These are phyloP conservation scores for Tolypocladium capitatum DNA, from an alignment of 2,329 filamentous ascomycete genomes.

Conservation along the genomic window DNA sequence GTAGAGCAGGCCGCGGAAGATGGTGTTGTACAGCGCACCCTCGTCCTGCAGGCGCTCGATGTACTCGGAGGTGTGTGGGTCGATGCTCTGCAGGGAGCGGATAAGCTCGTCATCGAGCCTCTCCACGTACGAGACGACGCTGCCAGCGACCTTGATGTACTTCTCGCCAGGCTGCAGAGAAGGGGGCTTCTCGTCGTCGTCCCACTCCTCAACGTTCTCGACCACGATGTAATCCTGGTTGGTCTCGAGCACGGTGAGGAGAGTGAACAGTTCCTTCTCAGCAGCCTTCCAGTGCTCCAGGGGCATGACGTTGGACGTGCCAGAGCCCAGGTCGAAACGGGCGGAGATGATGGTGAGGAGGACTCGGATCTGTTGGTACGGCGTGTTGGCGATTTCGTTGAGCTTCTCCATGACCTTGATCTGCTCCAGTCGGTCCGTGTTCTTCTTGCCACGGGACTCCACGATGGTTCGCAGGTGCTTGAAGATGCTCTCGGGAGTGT, in stretches of 20 bases:
- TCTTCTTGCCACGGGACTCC: constrained; percentile 96
- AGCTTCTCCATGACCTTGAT: constrained; percentile 97
- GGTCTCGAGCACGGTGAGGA: constrained; percentile 67
- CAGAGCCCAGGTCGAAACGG: constrained; percentile 81
- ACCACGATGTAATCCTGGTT: constrained; percentile 74
- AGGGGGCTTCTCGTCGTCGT: constrained; percentile 92
- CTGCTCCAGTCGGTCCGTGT: constrained; percentile 88
- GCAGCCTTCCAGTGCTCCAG: constrained; percentile 95
- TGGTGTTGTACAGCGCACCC: constrained; percentile 77
- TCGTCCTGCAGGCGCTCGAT: constrained; percentile 92
- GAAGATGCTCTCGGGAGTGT: constrained; percentile 94
- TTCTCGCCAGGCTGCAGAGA: constrained; percentile 58
- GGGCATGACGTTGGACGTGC: constrained; percentile 69
- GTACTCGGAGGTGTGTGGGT: constrained; percentile 97
- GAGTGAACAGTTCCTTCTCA: constrained; percentile 67
- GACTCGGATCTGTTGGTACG: constrained; percentile 89
- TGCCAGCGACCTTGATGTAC: constrained; percentile 84
- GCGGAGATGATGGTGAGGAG: constrained; percentile 85
- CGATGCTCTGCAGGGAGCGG: constrained; percentile 91
- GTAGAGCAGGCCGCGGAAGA: constrained; percentile 80
- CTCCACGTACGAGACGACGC: constrained; percentile 87
- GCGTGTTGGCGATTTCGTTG: constrained; percentile 71
- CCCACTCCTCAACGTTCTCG: constrained; percentile 94
- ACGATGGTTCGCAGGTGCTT: constrained; percentile 90
- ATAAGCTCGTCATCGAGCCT: constrained; percentile 94